Conservation (phyloP, 140 eudicot species). For the Oenanthe javanica region DNA sequence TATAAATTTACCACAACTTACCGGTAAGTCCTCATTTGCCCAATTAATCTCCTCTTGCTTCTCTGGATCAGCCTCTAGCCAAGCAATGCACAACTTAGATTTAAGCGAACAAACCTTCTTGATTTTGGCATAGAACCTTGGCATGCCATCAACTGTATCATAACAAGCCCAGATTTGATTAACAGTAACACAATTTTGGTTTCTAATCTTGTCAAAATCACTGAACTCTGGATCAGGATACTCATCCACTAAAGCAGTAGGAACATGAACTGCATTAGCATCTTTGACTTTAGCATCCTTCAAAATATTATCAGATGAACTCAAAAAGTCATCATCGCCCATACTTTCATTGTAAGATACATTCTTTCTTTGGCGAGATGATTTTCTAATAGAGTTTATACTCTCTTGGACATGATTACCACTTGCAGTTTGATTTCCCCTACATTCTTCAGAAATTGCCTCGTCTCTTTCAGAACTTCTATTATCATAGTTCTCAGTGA, state of each 20-base stretch:
- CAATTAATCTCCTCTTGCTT: constrained; percentile 28
- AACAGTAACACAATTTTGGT: constrained; percentile 36
- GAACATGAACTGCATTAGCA: constrained; percentile 7
- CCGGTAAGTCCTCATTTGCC: constrained; percentile 49
- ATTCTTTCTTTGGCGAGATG: constrained; percentile 28
- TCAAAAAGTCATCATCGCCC: constrained; percentile 24
- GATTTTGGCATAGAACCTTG: constrained; percentile 60
- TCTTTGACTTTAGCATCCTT: constrained; percentile 22
- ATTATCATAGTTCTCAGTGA: constrained; percentile 31
- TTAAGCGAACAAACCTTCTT: constrained; percentile 34
- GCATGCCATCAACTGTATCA: constrained; percentile 60
- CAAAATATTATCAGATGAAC: constrained; percentile 29
- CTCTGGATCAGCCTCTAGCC: constrained; percentile 71
- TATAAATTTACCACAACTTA: constrained; percentile 52
- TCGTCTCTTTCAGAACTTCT: constrained; percentile 25
- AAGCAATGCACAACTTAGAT: constrained; percentile 43
- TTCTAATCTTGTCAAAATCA: constrained; percentile 55
- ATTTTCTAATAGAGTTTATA: constrained; percentile 23
- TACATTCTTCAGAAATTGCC: constrained; percentile 11
- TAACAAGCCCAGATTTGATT: constrained; percentile 78
- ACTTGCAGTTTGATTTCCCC: constrained; percentile 14
- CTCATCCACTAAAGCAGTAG: constrained; percentile 8
- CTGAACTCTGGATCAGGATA: constrained; percentile 56
- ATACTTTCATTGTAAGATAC: constrained; percentile 39
- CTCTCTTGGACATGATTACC: constrained; percentile 19